Percentiles rank a stretch among this genome's conserved stretches.
phyloP scores from a whole-genome alignment of 2,329 filamentous ascomycete species.

The Sclerotinia glacialis region DNA sequence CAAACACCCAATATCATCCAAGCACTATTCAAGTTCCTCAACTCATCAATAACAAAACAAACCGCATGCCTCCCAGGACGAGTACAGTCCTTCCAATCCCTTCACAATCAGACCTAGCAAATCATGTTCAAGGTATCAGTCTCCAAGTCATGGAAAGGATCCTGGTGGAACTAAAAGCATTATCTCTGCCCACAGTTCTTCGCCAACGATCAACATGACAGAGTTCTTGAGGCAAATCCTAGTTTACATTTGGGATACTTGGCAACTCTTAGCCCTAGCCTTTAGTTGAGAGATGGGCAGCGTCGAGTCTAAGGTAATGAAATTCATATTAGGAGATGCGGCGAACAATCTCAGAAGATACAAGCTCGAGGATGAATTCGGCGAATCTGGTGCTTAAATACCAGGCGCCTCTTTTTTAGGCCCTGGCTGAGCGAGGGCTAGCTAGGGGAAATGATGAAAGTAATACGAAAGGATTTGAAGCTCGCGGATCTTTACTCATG shows the following conservation, averaged over 20 bases:
- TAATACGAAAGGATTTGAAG: too few species aligned
- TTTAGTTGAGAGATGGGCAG: not conserved
- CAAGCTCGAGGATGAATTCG: not conserved
- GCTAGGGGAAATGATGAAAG: too few species aligned
- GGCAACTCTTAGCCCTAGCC: not conserved
- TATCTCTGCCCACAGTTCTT: not conserved
- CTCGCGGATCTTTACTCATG: too few species aligned
- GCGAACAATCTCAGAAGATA: not conserved
- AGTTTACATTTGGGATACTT: not conserved
- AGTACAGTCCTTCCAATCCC: not conserved
- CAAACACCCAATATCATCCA: not conserved
- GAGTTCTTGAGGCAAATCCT: not conserved
- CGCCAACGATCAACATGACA: not conserved
- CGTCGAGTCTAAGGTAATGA: not conserved
- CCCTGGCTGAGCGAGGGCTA: too few species aligned
- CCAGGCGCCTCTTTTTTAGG: not conserved
- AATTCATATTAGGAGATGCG: not conserved
- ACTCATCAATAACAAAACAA: not conserved
- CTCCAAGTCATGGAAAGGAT: not conserved
- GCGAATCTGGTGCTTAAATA: not conserved
- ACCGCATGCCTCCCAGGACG: not conserved
- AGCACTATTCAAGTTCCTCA: not conserved
- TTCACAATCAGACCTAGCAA: not conserved
- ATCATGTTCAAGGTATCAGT: not conserved
- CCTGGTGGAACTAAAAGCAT: not conserved